Conservation (phyloP, 345 rosid species). For the Euphorbia pulcherrima region DNA sequence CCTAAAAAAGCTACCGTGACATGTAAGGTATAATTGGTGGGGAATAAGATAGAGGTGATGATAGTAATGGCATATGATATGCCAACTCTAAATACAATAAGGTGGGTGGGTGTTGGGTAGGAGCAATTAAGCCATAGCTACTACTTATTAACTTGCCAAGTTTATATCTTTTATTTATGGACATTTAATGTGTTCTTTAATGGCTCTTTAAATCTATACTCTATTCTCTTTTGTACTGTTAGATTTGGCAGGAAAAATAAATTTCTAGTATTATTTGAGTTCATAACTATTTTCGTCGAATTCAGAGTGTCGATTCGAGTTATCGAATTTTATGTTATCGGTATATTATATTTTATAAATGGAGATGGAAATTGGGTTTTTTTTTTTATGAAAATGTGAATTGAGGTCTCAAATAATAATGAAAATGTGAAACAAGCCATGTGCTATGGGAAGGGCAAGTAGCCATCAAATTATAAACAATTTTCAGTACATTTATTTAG, state of each 20-base stretch:
- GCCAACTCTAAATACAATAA: slow-evolving; percentile 26
- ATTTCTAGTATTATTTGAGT: no score
- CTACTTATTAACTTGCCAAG: slow-evolving; percentile 9
- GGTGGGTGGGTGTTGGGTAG: slow-evolving; percentile 45
- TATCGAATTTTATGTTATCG: no score
- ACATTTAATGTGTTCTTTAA: slow-evolving; percentile 8
- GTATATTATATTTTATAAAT: no score
- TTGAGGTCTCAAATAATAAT: slow-evolving; percentile 27
- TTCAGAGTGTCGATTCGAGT: no score
- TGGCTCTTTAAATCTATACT: not conserved
- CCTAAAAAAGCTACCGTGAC: no score
- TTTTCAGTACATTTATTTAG: not conserved
- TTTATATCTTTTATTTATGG: slow-evolving; percentile 12
- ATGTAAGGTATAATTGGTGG: slow-evolving; percentile 22
- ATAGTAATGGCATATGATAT: slow-evolving; percentile 36
- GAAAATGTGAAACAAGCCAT: slow-evolving; percentile 32
- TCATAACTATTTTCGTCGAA: no score
- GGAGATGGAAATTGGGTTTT: no score
- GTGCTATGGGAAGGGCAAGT: slow-evolving; percentile 25
- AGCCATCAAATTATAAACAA: slow-evolving; percentile 15
- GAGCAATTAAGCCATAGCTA: slow-evolving; percentile 39
- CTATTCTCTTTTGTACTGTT: not conserved
- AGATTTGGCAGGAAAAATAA: not conserved
- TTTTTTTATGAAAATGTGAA: no score
- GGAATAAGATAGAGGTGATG: slow-evolving; percentile 33